These are phyloP conservation scores for Oryza glaberrima DNA, from an alignment of 176 grass and related monocot species.

Conservation along the genomic window DNA sequence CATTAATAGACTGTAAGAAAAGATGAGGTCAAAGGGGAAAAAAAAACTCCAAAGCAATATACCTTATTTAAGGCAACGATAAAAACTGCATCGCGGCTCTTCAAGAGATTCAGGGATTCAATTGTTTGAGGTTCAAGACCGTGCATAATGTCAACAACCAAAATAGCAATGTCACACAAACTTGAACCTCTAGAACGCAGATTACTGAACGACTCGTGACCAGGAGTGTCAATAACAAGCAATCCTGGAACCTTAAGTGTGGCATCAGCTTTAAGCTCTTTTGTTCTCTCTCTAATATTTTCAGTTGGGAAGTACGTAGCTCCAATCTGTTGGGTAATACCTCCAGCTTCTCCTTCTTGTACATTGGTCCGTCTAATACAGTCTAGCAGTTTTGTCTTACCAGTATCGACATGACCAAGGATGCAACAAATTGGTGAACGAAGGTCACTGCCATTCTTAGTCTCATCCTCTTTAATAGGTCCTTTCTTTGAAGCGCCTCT, in stretches of 20 bases:
- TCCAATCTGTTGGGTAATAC: constrained; percentile 97
- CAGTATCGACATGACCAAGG: constrained; percentile 94
- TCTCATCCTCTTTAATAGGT: constrained; percentile 44
- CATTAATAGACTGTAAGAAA: constrained; percentile 21
- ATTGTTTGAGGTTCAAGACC: constrained; percentile 94
- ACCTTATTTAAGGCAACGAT: constrained; percentile 99
- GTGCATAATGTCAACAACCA: constrained; percentile 99
- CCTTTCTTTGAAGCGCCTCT: constrained; percentile 61
- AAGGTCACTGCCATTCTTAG: constrained; percentile 59
- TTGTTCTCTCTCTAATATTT: constrained; percentile 99
- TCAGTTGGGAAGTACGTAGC: constrained; percentile 95
- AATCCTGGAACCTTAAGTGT: constrained; percentile 91
- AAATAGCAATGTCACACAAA: constrained; percentile 94
- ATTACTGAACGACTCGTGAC: constrained; percentile 91
- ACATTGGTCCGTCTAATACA: constrained; percentile 91
- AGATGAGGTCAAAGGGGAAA: neutral
- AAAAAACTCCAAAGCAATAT: constrained; percentile 38
- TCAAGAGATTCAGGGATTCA: constrained; percentile 90
- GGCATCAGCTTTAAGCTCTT: constrained; percentile 88
- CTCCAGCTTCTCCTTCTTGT: constrained; percentile 94
- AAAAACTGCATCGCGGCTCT: constrained; percentile 75
- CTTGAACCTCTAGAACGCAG: constrained; percentile 97
- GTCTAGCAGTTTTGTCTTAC: constrained; percentile 92
- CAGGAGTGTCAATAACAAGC: constrained; percentile 97
- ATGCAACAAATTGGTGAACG: constrained; percentile 97